Conservation (phyloP, 2,329 filamentous ascomycete genomes). For the Cytospora paraplurivora region DNA sequence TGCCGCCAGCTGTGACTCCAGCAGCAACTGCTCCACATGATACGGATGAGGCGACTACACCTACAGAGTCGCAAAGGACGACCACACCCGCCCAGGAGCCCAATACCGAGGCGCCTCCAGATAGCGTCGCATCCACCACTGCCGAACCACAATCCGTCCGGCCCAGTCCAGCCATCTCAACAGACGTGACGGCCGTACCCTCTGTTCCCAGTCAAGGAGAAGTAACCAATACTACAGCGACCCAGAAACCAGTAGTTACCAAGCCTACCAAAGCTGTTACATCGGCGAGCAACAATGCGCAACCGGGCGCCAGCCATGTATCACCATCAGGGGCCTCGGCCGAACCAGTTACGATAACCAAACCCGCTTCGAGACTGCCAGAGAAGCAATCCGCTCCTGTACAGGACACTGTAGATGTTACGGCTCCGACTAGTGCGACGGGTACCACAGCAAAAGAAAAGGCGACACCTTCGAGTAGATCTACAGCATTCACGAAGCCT, state of each 20-base stretch:
- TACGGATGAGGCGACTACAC: slow-evolving; percentile 19
- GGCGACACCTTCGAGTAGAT: background rate
- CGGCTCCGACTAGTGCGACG: slow-evolving; percentile 3
- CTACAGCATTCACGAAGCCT: slow-evolving; percentile 8
- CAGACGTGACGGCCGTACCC: background rate
- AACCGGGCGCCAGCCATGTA: background rate
- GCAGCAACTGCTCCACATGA: slow-evolving; percentile 31
- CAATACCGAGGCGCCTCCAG: slow-evolving; percentile 20
- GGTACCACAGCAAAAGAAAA: slow-evolving; percentile 1
- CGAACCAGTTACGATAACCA: background rate
- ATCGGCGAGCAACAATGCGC: background rate
- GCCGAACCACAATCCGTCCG: slow-evolving; percentile 8
- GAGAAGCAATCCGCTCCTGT: background rate
- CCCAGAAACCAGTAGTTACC: background rate
- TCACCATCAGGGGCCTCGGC: background rate
- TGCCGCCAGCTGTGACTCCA: slow-evolving; percentile 41
- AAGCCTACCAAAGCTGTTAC: background rate
- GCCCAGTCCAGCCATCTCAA: background rate
- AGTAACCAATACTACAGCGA: background rate
- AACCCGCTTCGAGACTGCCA: background rate
- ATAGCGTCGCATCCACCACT: slow-evolving; percentile 12
- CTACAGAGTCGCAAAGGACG: slow-evolving; percentile 29
- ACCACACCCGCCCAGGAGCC: slow-evolving; percentile 26
- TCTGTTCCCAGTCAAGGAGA: background rate
- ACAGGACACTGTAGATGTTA: background rate